A percentile compares a stretch with the other conserved stretches of the same genome.
Conservation (phyloP, 441 rosid genomes). For the Erodium trifolium region DNA sequence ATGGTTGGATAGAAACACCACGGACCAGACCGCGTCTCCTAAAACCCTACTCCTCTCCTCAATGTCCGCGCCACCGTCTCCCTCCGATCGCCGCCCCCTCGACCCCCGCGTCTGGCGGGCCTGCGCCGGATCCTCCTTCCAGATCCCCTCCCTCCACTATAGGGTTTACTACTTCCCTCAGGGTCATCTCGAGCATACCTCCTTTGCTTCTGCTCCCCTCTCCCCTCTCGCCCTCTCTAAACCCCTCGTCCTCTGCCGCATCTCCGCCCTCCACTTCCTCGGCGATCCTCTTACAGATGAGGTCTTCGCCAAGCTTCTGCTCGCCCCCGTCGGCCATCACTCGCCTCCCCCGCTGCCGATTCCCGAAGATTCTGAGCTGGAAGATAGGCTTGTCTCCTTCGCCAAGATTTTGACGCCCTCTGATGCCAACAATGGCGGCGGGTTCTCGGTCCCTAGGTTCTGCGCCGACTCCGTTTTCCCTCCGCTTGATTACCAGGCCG, state of each 20-base stretch:
- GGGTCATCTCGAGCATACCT: slow-evolving; percentile 87
- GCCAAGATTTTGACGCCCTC: slow-evolving; percentile 81
- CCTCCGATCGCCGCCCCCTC: slow-evolving; percentile 25
- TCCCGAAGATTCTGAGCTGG: slow-evolving; percentile 20
- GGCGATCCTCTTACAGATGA: slow-evolving; percentile 86
- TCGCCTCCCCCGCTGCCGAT: slow-evolving; percentile 27
- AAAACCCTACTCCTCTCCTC: neutral
- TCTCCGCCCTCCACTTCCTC: slow-evolving; percentile 61
- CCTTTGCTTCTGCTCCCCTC: slow-evolving; percentile 29
- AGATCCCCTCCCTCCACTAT: slow-evolving; percentile 67
- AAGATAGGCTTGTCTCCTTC: slow-evolving; percentile 64
- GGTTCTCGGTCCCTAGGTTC: slow-evolving; percentile 93
- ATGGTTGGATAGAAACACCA: no score
- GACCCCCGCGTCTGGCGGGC: slow-evolving; percentile 69
- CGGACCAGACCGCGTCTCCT: no score
- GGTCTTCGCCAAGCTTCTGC: slow-evolving; percentile 62
- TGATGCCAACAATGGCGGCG: slow-evolving; percentile 91
- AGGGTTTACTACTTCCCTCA: slow-evolving; percentile 86
- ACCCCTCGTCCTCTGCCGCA: slow-evolving; percentile 50
- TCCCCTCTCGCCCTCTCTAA: slow-evolving; percentile 35
- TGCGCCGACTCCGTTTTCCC: slow-evolving; percentile 97
- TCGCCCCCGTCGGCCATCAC: slow-evolving; percentile 42
- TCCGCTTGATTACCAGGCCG: slow-evolving; percentile 61
- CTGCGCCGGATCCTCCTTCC: slow-evolving; percentile 93
- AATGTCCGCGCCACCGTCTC: slow-evolving; percentile 3